Percentiles rank a stretch among this genome's conserved stretches.
phyloP scores from a whole-genome alignment of 257 asterid genomes.

The Primulina huaijiensis region DNA sequence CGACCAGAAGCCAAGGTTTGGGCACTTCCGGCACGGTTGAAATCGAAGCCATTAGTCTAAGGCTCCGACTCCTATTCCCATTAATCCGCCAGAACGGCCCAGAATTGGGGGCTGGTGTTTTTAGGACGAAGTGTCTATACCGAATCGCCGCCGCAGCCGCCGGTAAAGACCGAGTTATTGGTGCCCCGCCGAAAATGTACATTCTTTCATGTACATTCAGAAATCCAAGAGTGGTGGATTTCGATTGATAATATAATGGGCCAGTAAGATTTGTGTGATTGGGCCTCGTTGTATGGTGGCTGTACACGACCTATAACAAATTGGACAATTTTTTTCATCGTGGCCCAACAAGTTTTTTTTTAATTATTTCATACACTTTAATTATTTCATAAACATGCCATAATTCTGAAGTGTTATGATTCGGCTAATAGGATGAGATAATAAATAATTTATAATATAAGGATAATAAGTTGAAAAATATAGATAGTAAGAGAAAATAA shows the following conservation, averaged over 20 bases:
- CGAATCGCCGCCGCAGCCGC: constrained; percentile 37
- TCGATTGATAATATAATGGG: too few relatives aligned
- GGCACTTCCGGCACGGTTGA: constrained; percentile 34
- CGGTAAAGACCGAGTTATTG: constrained; percentile 33
- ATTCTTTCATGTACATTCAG: constrained; percentile 26
- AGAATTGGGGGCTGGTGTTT: constrained; percentile 23
- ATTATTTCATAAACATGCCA: too few relatives aligned
- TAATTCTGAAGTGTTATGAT: too few relatives aligned
- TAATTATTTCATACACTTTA: too few relatives aligned
- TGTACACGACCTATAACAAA: too few relatives aligned
- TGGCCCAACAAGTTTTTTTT: too few relatives aligned
- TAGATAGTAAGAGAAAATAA: too few relatives aligned
- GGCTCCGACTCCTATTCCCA: constrained; percentile 9
- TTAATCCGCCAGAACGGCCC: constrained; percentile 21
- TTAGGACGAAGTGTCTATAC: constrained; percentile 33
- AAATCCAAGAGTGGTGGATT: too few relatives aligned
- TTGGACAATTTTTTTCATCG: too few relatives aligned
- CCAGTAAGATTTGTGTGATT: not conserved
- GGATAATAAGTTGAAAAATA: too few relatives aligned
- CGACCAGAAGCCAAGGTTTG: constrained; percentile 93
- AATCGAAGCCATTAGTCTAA: constrained; percentile 42
- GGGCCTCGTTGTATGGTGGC: not conserved
- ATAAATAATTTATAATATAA: too few relatives aligned
- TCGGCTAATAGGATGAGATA: too few relatives aligned
- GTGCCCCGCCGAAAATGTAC: constrained; percentile 32